These are phyloP conservation scores for Xanthoconium separans DNA, from an alignment of 1,284 basidiomycete species.

Conservation along the genomic window DNA sequence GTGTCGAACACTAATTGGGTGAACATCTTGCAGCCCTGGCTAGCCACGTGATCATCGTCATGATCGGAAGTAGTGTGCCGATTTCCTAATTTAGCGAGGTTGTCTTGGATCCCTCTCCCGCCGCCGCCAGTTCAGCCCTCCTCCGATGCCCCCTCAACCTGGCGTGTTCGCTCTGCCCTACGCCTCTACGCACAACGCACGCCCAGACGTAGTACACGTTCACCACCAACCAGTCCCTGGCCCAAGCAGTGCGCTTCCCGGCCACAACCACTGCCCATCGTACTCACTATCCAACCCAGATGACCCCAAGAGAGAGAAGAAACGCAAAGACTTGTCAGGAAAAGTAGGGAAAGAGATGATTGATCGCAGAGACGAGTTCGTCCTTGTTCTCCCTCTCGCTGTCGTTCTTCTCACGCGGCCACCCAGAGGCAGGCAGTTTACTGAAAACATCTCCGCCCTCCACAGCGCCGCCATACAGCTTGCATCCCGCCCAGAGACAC, in stretches of 20 bases:
- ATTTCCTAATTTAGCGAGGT: conserved; percentile 12
- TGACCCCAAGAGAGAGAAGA: conserved; percentile 56
- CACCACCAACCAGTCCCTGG: conserved; percentile 37
- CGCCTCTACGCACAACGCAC: conserved; percentile 42
- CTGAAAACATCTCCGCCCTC: conserved; percentile 55
- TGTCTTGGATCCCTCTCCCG: not conserved
- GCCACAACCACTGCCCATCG: not conserved
- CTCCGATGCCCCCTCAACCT: conserved; percentile 50
- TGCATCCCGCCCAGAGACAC: conserved; percentile 61
- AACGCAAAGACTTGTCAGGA: conserved; percentile 63
- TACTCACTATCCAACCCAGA: conserved; percentile 25
- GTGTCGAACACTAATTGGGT: too few relatives aligned
- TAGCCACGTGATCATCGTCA: conserved; percentile 23
- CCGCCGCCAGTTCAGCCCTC: not conserved
- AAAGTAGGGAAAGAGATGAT: conserved; percentile 68
- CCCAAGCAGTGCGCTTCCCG: conserved; percentile 36
- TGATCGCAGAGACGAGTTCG: conserved; percentile 73
- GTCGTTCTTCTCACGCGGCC: conserved; percentile 12
- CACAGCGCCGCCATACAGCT: conserved; percentile 57
- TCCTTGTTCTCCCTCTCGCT: conserved; percentile 21
- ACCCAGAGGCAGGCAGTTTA: conserved; percentile 49
- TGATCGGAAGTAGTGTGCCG: conserved; percentile 18
- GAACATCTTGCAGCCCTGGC: too few relatives aligned
- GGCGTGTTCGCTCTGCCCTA: conserved; percentile 52
- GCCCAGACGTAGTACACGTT: conserved; percentile 31